Conservation (phyloP, 805 yeast species). For the Nakazawaea ernobii region DNA sequence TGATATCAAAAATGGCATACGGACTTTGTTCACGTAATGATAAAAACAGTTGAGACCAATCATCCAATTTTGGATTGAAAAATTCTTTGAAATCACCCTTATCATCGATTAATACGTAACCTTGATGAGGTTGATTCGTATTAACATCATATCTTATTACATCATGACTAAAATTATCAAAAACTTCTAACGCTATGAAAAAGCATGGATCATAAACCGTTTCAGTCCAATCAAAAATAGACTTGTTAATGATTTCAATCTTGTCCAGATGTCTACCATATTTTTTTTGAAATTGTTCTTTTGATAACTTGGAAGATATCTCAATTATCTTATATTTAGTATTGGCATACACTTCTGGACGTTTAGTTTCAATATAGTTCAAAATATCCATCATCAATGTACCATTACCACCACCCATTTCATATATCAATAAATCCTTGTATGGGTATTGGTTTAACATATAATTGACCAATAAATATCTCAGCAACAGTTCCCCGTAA, state of each 20-base stretch:
- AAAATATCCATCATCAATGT: slow-evolving; percentile 74
- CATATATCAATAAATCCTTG: slow-evolving; percentile 69
- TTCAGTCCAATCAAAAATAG: slow-evolving; percentile 70
- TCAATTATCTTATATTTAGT: slow-evolving; percentile 71
- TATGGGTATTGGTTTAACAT: slow-evolving; percentile 64
- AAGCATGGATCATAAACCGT: slow-evolving; percentile 61
- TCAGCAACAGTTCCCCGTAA: slow-evolving; percentile 82
- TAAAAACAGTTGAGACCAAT: slow-evolving; percentile 50
- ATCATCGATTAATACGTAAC: slow-evolving; percentile 67
- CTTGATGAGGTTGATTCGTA: slow-evolving; percentile 68
- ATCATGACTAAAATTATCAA: slow-evolving; percentile 83
- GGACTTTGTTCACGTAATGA: slow-evolving; percentile 46
- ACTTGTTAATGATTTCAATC: slow-evolving; percentile 63
- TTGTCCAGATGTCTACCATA: slow-evolving; percentile 44
- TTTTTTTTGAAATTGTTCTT: slow-evolving; percentile 36
- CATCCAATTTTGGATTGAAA: slow-evolving; percentile 56
- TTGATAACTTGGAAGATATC: slow-evolving; percentile 57
- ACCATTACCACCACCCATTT: slow-evolving; percentile 89
- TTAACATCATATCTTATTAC: slow-evolving; percentile 66
- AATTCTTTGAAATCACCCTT: slow-evolving; percentile 73
- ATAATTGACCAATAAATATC: slow-evolving; percentile 69
- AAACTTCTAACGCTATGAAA: slow-evolving; percentile 74
- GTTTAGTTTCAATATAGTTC: slow-evolving; percentile 51
- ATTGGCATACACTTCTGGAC: slow-evolving; percentile 68
- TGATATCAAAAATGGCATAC: slow-evolving; percentile 24